phyloP scores from a whole-genome alignment of 1,284 basidiomycete species.

The Ustilago crameri region DNA sequence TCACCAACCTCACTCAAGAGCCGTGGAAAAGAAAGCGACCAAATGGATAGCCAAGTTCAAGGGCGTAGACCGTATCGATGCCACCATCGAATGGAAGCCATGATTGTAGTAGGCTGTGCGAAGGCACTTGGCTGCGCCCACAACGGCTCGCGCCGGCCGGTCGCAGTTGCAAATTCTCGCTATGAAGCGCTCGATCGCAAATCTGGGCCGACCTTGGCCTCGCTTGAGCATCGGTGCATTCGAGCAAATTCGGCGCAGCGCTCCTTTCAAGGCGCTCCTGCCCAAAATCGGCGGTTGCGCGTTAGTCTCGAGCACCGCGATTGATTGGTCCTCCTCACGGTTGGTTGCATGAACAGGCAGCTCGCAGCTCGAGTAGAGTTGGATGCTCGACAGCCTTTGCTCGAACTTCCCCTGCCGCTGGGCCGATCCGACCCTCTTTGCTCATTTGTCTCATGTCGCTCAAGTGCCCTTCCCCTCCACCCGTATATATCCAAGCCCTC shows the following conservation, averaged over 20 bases:
- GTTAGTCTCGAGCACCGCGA: background rate
- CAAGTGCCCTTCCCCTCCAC: constrained; percentile 1
- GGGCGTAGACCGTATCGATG: too few species aligned
- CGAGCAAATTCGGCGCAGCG: constrained; percentile 21
- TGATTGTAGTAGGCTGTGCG: too few species aligned
- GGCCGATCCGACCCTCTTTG: too few species aligned
- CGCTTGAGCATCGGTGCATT: constrained; percentile 21
- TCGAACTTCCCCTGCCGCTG: background rate
- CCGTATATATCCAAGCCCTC: constrained; percentile 25
- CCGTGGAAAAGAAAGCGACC: too few species aligned
- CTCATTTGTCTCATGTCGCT: background rate
- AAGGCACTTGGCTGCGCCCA: background rate
- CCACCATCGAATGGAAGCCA: too few species aligned
- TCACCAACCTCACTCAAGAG: too few species aligned
- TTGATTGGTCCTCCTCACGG: too few species aligned
- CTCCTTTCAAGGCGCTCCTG: background rate
- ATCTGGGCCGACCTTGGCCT: constrained; percentile 15
- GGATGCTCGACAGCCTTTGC: too few species aligned
- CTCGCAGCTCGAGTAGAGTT: too few species aligned
- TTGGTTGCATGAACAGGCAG: too few species aligned
- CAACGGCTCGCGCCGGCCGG: constrained; percentile 35
- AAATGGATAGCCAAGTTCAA: too few species aligned
- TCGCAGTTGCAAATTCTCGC: constrained; percentile 3
- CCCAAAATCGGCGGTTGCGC: background rate
- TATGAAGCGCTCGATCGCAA: constrained; percentile 11